phyloP scores from a whole-genome alignment of 169 alveolate species.

The Plasmodium gonderi region DNA sequence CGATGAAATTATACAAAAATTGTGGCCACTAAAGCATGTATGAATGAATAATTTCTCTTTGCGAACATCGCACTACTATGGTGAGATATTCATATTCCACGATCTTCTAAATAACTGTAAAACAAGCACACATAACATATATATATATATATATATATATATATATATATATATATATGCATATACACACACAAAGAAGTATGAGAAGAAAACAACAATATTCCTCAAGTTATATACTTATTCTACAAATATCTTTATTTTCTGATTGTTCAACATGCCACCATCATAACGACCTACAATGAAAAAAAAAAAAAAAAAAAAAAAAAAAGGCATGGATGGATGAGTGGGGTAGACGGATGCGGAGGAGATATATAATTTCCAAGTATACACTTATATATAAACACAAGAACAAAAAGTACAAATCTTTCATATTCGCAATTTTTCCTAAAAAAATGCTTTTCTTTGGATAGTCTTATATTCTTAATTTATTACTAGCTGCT shows the following conservation, averaged over 20 bases:
- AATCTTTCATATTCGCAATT: not conserved
- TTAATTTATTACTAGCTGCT: constrained; percentile 65
- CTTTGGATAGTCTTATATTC: not conserved
- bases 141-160: too few species aligned
- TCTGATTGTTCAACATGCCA: constrained; percentile 61
- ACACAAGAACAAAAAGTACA: not conserved
- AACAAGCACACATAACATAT: too few species aligned
- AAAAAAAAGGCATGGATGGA: too few species aligned
- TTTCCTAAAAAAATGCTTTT: not conserved
- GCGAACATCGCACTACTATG: too few species aligned
- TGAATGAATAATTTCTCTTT: too few species aligned
- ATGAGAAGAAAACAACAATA: too few species aligned
- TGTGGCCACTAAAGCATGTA: too few species aligned
- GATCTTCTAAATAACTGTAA: too few species aligned
- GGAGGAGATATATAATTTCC: not conserved
- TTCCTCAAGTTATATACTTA: constrained; percentile 10
- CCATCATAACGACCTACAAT: constrained; percentile 59
- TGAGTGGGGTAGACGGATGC: too few species aligned
- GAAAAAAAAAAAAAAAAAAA: constrained; percentile 4
- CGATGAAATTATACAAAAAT: too few species aligned
- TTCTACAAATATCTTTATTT: constrained; percentile 67
- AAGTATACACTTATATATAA: not conserved
- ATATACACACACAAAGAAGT: not conserved
- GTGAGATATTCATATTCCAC: too few species aligned
- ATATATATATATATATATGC: not conserved